Base-by-base conservation (phyloP, 2,329 filamentous ascomycete species). In the Coniella vitis region DNA sequence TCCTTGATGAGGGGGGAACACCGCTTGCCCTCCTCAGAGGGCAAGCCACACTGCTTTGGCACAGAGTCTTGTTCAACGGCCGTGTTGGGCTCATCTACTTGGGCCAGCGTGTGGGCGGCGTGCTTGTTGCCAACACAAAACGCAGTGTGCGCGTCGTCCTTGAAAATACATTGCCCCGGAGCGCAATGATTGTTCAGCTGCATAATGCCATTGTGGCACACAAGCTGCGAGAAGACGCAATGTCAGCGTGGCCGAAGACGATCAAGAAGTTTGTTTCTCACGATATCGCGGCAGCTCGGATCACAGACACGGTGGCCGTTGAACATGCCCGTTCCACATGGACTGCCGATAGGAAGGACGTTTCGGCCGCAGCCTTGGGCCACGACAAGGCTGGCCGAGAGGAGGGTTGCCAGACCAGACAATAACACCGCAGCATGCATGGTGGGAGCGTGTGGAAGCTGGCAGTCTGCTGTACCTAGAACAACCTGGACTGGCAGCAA, bases 281-380 rank as follows among this genome's bases (percentile, higher is more conserved):
- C 37, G 17, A 21, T 34, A 17, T 32, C 16, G 17, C 35, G 19
- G 29, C 44, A 47, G 36, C 20, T 47, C 22, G 44, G 13, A 34
- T 47, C 44, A 34, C 36, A 47, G 37, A 34, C 25, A 13, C 21
- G 22, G 12, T 34, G 17, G 37, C 44, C 44, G 9, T 47, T 29
- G 12, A 3, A 25, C 17, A 37, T 29, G 35, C 13, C 16, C n/a
- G 35, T 14, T 9, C 34, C 42, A 31, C 44, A 47, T 13, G 13
- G 36, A 19, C 17, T 9, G 3, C 36, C 44, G 16, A 47, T 14
- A 19, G 44, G 36, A 3, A 32, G 7, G 3, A 31, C 4, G 16
- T 31, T 21, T 13, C 31, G 25, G 32, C 37, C 45, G 22, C 45
- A 47, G 2, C 37, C 21, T 29, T 16, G 37, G 10, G 14, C 19